Evolutionary conservation across 345 rosid species (phyloP).

Genomic region (Murraya koenigii): DNA sequence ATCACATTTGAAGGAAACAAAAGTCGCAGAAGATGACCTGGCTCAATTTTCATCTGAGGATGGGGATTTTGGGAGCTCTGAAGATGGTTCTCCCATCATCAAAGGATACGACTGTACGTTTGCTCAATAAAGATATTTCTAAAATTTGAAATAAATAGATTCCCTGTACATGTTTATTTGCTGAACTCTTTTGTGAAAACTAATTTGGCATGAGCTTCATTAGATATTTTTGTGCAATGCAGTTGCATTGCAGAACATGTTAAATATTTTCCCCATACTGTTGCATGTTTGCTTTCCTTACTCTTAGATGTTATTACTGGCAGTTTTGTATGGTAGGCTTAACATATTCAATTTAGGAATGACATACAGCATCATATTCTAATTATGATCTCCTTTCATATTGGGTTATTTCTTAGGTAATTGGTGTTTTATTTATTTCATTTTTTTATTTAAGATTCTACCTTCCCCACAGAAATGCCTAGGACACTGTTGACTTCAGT

Average conservation of each 20-base stretch:
- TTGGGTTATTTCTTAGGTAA: neutral
- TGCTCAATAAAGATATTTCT: slow-evolving; percentile 1
- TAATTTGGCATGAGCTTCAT: neutral
- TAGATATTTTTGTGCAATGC: neutral
- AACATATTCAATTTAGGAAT: neutral
- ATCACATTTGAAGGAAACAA: slow-evolving; percentile 27
- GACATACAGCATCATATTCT: neutral
- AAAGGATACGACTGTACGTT: slow-evolving; percentile 25
- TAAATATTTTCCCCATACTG: neutral
- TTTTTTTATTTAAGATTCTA: neutral
- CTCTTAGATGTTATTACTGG: neutral
- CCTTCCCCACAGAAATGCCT: neutral
- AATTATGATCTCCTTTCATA: neutral
- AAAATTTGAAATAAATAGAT: slow-evolving; percentile 3
- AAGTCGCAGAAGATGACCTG: slow-evolving; percentile 35
- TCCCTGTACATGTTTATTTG: neutral
- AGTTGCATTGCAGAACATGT: neutral
- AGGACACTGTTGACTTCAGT: neutral
- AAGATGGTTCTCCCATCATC: slow-evolving; percentile 45
- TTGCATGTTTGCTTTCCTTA: neutral
- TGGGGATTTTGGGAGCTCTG: slow-evolving; percentile 41
- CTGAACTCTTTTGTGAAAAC: neutral
- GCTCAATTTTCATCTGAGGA: slow-evolving; percentile 51
- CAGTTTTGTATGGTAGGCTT: neutral
- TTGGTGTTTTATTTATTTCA: neutral